These are phyloP conservation scores for Diaporthe ampelina DNA, from an alignment of 2,329 filamentous ascomycete genomes.

Conservation along the genomic window DNA sequence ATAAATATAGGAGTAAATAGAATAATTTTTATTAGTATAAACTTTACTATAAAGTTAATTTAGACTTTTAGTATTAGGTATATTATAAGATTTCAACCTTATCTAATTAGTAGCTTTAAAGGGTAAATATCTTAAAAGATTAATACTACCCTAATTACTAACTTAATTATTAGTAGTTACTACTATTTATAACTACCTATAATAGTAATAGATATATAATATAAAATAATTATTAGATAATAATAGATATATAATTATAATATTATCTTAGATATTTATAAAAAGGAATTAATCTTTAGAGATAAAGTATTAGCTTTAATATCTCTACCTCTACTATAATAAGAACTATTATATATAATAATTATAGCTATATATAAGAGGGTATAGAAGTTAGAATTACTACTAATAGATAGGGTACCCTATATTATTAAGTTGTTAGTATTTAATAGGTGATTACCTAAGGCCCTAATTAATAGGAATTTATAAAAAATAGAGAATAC, in stretches of 20 bases:
- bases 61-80: background rate
- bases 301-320: background rate
- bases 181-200: background rate
- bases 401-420: background rate
- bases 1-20: conserved; percentile 4
- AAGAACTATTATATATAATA: background rate
- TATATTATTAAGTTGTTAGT: too few species aligned
- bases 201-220: conserved; percentile 14
- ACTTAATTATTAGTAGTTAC: background rate
- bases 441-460: too few species aligned
- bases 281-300: background rate
- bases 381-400: background rate
- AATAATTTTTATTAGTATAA: background rate
- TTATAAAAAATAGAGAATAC: too few species aligned
- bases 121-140: background rate
- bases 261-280: conserved; percentile 1
- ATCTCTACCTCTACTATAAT: too few species aligned
- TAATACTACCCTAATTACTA: background rate
- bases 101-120: background rate
- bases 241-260: background rate
- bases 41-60: conserved; percentile 3
- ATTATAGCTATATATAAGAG: background rate
- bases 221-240: background rate
- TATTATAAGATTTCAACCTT: background rate
- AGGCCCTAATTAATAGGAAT: too few species aligned